Evolutionary conservation across 2,329 filamentous ascomycete species (phyloP), one percentile per base, ranked within the genome.

Genomic region (Ciborinia camelliae): DNA sequence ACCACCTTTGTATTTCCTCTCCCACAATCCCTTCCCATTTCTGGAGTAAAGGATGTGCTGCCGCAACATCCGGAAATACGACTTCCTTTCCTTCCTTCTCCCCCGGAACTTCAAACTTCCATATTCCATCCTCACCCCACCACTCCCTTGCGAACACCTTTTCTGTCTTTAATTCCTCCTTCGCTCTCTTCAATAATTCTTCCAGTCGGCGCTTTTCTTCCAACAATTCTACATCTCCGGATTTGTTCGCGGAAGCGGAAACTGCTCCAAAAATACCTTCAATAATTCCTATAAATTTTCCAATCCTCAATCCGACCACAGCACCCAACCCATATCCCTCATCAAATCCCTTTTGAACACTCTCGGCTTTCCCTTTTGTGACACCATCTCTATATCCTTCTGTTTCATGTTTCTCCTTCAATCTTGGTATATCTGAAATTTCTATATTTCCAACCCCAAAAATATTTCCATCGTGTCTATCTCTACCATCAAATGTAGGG

Each of bases 381-480:
- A 98, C 84, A 52, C 94, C 95, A 72, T 97, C 93, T 66, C 94
- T 89, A 78, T 98, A 98, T 26, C 95, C 95, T 47, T 90, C 88
- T 9, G 90, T 97, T 63, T 73, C 70, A 53, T 76, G 74, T 57
- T 74, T 75, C 55, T 74, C 72, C 37, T 70, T 71, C 37, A 75
- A 48, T 2, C 72, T 65, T 4, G 73, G 73, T n/a, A 75, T 70
- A 68, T 75, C 73, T 3, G 73, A 74, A 12, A 60, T 53, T 47
- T 74, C 73, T 15, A 51, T 26, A 48, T 74, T 73, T 9, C 69
- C 69, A 23, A 41, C 48, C 48, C 62, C 54, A 54, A 62, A 54
- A 39, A 32, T 8, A 20, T 37, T 41, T 15, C 39, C 14, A 2
- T 26, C 15, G 18, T 47, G 45, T 14, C 37, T 15, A 15, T 41